phyloP scores from a whole-genome alignment of 192 early-diverging fungal species.

The Coemansia sp. region DNA sequence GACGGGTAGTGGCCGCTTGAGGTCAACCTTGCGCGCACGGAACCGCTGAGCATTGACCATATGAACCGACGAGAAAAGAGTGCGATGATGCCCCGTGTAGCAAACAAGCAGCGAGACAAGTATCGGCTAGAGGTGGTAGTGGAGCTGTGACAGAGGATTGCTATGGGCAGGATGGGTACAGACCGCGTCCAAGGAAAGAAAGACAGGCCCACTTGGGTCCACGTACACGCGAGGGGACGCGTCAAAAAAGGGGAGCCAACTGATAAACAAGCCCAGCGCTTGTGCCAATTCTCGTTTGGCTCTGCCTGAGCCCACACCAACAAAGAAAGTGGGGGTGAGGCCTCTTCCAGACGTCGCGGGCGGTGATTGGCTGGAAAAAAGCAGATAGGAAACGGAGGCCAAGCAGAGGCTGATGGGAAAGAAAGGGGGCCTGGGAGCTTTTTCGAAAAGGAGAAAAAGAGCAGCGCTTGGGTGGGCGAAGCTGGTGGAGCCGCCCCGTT shows the following conservation, averaged over 20 bases:
- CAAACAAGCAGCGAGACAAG: neutral
- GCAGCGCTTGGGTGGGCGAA: neutral
- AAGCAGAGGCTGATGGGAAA: neutral
- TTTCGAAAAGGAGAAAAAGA: neutral
- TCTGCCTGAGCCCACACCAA: neutral
- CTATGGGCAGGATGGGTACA: neutral
- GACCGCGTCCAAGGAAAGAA: neutral
- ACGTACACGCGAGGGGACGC: neutral
- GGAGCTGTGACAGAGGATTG: neutral
- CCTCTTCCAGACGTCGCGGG: conserved; percentile 1
- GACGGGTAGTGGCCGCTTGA: conserved; percentile 79
- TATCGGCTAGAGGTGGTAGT: neutral
- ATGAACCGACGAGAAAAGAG: conserved; percentile 2
- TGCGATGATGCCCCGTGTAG: neutral
- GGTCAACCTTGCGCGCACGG: conserved; percentile 85
- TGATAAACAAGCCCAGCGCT: neutral
- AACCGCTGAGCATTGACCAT: conserved; percentile 61
- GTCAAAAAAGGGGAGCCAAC: neutral
- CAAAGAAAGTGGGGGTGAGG: neutral
- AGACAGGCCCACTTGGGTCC: neutral
- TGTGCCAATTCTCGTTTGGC: neutral
- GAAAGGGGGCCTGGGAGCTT: conserved; percentile 8
- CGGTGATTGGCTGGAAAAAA: conserved; percentile 17
- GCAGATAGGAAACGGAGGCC: neutral
- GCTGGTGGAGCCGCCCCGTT: neutral